phyloP scores from a whole-genome alignment of 1,284 basidiomycete genomes.

The Athelia psychrophila region DNA sequence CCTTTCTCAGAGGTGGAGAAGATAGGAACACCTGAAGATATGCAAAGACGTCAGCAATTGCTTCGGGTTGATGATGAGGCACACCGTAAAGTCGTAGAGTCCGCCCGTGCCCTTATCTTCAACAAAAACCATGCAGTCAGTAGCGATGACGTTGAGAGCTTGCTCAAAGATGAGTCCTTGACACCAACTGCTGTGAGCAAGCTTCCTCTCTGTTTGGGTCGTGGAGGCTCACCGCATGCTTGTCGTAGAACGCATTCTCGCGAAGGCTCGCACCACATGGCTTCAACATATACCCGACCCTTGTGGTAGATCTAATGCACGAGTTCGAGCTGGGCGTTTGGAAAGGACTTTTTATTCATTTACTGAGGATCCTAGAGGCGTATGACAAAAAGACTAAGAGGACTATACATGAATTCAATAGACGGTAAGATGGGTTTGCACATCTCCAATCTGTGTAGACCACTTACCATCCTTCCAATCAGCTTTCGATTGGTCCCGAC shows the following conservation, averaged over 20 bases:
- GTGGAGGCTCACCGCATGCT: neutral
- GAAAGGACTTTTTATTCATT: conserved; percentile 21
- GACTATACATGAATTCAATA: neutral
- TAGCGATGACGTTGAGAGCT: neutral
- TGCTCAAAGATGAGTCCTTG: neutral
- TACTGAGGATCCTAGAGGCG: conserved; percentile 19
- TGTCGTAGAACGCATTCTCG: neutral
- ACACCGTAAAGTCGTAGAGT: neutral
- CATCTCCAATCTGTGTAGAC: too few relatives aligned
- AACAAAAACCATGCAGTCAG: neutral
- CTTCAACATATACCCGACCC: conserved; percentile 12
- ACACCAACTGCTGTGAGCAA: neutral
- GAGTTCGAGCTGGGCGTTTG: conserved; percentile 17
- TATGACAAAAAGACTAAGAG: neutral
- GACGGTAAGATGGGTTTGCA: neutral
- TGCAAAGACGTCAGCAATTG: neutral
- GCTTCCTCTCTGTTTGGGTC: neutral
- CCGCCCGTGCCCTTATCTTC: neutral
- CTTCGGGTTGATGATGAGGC: conserved; percentile 1
- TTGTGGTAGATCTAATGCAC: conserved; percentile 20
- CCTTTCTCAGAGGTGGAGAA: conserved; percentile 5
- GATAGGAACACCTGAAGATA: conserved; percentile 4
- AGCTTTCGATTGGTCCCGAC: conserved; percentile 10
- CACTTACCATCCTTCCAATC: conserved; percentile 6
- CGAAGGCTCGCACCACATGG: neutral